Percentiles rank a stretch among this genome's conserved stretches.
Conservation (phyloP, 805 yeast species). For the Lipomyces orientalis region DNA sequence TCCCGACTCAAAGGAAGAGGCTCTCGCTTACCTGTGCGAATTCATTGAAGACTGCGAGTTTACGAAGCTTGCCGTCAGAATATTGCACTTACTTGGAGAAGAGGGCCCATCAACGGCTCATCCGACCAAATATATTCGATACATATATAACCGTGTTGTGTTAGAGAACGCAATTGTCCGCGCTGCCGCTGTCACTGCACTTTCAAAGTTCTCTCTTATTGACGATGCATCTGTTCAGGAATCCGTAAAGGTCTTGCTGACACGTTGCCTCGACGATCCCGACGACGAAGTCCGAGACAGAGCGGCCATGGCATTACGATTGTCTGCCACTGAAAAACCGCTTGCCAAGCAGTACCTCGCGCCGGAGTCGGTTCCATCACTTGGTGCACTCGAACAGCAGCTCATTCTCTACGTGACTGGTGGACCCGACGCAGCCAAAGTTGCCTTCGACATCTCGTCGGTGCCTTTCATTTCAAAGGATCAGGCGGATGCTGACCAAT, state of each 20-base stretch:
- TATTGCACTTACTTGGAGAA: slow-evolving; percentile 87
- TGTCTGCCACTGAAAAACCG: slow-evolving; percentile 51
- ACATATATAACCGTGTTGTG: slow-evolving; percentile 94
- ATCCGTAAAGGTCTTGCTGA: slow-evolving; percentile 75
- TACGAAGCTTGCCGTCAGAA: slow-evolving; percentile 91
- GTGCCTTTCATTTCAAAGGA: slow-evolving; percentile 59
- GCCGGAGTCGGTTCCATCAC: slow-evolving; percentile 71
- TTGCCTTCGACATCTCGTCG: slow-evolving; percentile 71
- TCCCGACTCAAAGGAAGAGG: slow-evolving; percentile 80
- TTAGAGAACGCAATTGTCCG: slow-evolving; percentile 94
- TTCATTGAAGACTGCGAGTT: slow-evolving; percentile 98
- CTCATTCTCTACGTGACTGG: slow-evolving; percentile 71
- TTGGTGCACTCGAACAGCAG: slow-evolving; percentile 77
- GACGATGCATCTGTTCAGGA: slow-evolving; percentile 69
- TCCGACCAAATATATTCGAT: slow-evolving; percentile 91
- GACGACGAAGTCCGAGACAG: slow-evolving; percentile 99
- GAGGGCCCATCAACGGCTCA: slow-evolving; percentile 89
- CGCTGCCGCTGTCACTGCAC: slow-evolving; percentile 92
- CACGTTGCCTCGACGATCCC: slow-evolving; percentile 81
- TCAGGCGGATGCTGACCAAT: slow-evolving; percentile 47
- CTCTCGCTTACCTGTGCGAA: slow-evolving; percentile 89
- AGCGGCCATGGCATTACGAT: slow-evolving; percentile 82
- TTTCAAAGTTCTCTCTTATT: slow-evolving; percentile 85
- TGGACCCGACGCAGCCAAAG: slow-evolving; percentile 50
- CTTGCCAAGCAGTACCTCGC: slow-evolving; percentile 58